A percentile compares a stretch with the other conserved stretches of the same genome.
These are phyloP conservation scores for Starmerella sirachaensis DNA, from an alignment of 805 yeast genomes.

Conservation along the genomic window DNA sequence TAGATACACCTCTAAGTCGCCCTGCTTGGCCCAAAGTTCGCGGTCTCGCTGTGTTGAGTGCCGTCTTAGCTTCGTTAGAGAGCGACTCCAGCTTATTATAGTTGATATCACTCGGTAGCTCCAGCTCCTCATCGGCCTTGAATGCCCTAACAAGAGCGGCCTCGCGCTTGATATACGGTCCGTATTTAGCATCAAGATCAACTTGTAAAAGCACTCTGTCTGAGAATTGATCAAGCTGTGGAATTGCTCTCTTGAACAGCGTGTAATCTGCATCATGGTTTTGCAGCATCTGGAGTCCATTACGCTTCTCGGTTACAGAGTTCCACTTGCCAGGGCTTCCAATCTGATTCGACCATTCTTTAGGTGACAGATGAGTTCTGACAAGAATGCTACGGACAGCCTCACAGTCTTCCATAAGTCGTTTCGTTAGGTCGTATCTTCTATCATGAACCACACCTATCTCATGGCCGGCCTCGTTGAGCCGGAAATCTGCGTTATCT, in stretches of 20 bases:
- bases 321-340: conserved; percentile 31
- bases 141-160: conserved; percentile 60
- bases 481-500: conserved; percentile 83
- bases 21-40: conserved; percentile 90
- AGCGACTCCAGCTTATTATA: conserved; percentile 49
- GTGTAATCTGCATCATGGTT: conserved; percentile 63
- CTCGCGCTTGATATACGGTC: conserved; percentile 68
- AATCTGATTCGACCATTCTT: conserved; percentile 48
- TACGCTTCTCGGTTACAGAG: conserved; percentile 41
- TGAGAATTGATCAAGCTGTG: conserved; percentile 30
- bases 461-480: conserved; percentile 56
- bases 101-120: conserved; percentile 56
- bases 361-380: conserved; percentile 38
- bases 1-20: conserved; percentile 88
- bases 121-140: conserved; percentile 65
- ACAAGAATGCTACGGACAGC: conserved; percentile 37
- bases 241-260: conserved; percentile 27
- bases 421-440: conserved; percentile 40
- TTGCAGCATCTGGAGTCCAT: conserved; percentile 22
- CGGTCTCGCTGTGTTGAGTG: conserved; percentile 68
- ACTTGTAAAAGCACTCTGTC: conserved; percentile 47
- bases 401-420: conserved; percentile 37
- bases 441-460: conserved; percentile 54
- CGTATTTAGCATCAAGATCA: conserved; percentile 70
- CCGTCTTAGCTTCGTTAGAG: conserved; percentile 61